A percentile compares a stretch with the other conserved stretches of the same genome.
phyloP scores from a whole-genome alignment of 2,329 filamentous ascomycete species.

The Colletotrichum sidae region DNA sequence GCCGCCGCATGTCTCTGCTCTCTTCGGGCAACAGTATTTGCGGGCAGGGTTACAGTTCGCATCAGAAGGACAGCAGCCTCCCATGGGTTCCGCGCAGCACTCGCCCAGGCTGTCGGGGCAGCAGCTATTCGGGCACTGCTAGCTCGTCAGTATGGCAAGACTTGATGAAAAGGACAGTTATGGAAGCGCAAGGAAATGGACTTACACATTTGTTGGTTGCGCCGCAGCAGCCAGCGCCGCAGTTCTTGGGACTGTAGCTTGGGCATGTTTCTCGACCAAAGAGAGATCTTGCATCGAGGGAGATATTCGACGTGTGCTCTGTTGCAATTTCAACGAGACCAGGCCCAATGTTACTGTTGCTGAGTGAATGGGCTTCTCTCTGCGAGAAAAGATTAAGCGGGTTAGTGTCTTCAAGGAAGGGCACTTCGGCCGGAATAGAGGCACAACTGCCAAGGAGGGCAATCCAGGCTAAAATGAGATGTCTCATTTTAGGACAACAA shows the following conservation, averaged over 20 bases:
- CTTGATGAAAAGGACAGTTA: fast-evolving
- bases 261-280: background rate
- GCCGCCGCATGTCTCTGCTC: conserved; percentile 2
- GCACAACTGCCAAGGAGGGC: background rate
- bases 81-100: background rate
- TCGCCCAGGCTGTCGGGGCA: background rate
- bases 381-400: background rate
- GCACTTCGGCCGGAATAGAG: background rate
- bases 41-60: background rate
- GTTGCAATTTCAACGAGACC: background rate
- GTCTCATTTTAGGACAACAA: no score
- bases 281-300: background rate
- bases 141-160: no score
- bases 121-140: background rate
- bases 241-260: background rate
- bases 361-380: background rate
- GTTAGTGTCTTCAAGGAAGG: background rate
- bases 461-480: background rate
- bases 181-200: background rate
- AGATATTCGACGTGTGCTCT: background rate
- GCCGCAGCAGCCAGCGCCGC: background rate
- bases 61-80: conserved; percentile 1
- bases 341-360: background rate
- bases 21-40: conserved; percentile 5
- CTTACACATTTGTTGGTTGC: background rate